Evolutionary conservation across 83 land plant genomes (phyloP), one percentile per base, ranked within the genome.

Genomic region (Picea abies): DNA sequence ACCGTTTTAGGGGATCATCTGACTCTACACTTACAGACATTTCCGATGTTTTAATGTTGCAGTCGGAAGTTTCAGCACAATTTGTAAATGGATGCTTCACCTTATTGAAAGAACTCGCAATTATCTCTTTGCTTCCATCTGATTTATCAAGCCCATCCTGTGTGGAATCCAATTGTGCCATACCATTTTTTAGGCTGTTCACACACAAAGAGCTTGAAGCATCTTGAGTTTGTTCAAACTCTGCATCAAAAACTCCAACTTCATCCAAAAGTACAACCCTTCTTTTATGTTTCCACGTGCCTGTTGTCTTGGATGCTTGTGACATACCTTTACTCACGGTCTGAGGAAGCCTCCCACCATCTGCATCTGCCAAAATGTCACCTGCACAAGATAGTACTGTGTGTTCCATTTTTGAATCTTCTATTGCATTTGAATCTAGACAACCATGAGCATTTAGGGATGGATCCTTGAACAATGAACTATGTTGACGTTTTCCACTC

Each of bases 281-380:
- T 80, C n/a, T 85, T 77, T 79, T 90, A 10, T 35, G 82, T 75
- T 82, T 85, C 62, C 75, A 82, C 84, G 69, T 88, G 72, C 23
- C 9, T 79, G 70, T 88, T 65, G 26, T 78, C 73, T 82, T 85
- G 58, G 69, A 73, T 64, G 72, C 60, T 29, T 39, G 78, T 58
- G 80, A 22, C 75, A 75, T 52, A 64, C 82, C 81, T 41, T 66
- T 63, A 26, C 19, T 29, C 4, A 44, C 20, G 44, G 29, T 16
- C 69, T 60, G 19, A 39, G 25, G 19, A 81, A 29, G 15, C 58
- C 64, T 44, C 4, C 71, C 79, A 77, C 84, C 87, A 52, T 64
- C 79, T 75, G 80, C 79, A 63, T 79, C 61, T 63, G 32, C 81
- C 81, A 82, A 17, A 19, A 82, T 60, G 37, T 82, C 78, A 85